phyloP scores from a whole-genome alignment of 208 protist genomes.

The Trypanosoma vivax region DNA sequence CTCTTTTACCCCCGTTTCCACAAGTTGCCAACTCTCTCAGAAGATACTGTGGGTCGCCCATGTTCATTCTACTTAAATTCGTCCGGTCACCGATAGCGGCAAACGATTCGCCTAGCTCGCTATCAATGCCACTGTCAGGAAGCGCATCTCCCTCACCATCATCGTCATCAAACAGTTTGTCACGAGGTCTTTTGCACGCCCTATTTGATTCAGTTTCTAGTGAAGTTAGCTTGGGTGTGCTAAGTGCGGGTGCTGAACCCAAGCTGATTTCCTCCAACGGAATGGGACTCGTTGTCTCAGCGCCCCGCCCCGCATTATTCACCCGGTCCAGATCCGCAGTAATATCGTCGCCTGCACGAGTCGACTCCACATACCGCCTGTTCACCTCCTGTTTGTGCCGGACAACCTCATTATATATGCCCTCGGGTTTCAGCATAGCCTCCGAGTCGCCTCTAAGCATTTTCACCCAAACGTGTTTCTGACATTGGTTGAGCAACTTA shows the following conservation, averaged over 20 bases:
- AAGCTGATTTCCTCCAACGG: too few relatives aligned
- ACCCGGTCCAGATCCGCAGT: too few relatives aligned
- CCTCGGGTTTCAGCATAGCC: constrained; percentile 46
- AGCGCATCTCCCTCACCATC: constrained; percentile 45
- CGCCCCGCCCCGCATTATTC: constrained; percentile 2
- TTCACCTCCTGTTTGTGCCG: constrained; percentile 71
- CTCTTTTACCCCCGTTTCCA: too few relatives aligned
- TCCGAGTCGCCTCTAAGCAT: constrained; percentile 56
- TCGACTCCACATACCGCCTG: constrained; percentile 42
- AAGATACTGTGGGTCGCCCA: too few relatives aligned
- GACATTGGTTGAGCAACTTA: constrained; percentile 59
- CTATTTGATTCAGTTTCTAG: too few relatives aligned
- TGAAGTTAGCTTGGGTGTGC: too few relatives aligned
- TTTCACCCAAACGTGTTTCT: constrained; percentile 64
- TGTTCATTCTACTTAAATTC: background rate
- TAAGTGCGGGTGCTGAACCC: too few relatives aligned
- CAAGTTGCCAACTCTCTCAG: too few relatives aligned
- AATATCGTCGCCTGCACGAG: constrained; percentile 21
- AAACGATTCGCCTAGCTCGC: constrained; percentile 26
- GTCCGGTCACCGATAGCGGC: constrained; percentile 10
- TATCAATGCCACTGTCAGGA: constrained; percentile 46
- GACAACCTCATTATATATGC: constrained; percentile 42
- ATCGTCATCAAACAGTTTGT: constrained; percentile 8
- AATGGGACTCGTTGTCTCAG: too few relatives aligned
- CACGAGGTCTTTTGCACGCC: too few relatives aligned